Evolutionary conservation across 225 moss, liverwort and hornwort species (phyloP), one percentile per base, ranked within the genome.

Genomic region (Pseudoscleropodium purum): DNA sequence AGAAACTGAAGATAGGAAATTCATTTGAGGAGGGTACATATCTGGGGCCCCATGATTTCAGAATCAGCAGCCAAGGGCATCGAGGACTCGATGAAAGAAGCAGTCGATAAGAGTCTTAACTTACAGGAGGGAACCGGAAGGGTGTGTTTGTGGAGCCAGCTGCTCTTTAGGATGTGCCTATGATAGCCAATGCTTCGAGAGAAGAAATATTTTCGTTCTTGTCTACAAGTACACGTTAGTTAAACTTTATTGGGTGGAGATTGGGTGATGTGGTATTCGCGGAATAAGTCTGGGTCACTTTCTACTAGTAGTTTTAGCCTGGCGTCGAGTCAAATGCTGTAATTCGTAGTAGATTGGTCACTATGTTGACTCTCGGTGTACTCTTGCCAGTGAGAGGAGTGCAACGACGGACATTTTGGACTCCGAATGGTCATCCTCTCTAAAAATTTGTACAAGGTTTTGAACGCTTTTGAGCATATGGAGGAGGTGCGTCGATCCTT

Each of bases 41-140:
- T 95, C 5, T 92, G 86, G 84, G 97, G 95, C 8, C 94, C 95
- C 18, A 95, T 97, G 94, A 97, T 97, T 86, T 96, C 96, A 39
- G 94, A 95, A 88, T 95, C 93, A 7, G 95, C 95, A n/a, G 96
- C 95, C 31, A 90, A 94, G 73, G 93, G 94, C 36, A 94, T 96
- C 14, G 95, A 95, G 84, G 91, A 94, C 7, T 92, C 87, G 95
- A 91, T 95, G 63, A 88, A 95, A 47, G 95, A 95, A 62, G 95
- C 96, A 29, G 93, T 95, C 36, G 83, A 83, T 4, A 93, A 94
- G 89, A 96, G 97, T 27, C 90, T 95, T 47, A 47, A 47, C 45
- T 45, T 33, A 89, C 91, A 19, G 97, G 97, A 57, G 97, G 97
- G 16, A 92, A 90, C 59, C 91, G 93, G 75, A 93, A 91, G 33